These are phyloP conservation scores for Aechmea fasciata DNA, from an alignment of 176 grass and related monocot species.

Conservation along the genomic window DNA sequence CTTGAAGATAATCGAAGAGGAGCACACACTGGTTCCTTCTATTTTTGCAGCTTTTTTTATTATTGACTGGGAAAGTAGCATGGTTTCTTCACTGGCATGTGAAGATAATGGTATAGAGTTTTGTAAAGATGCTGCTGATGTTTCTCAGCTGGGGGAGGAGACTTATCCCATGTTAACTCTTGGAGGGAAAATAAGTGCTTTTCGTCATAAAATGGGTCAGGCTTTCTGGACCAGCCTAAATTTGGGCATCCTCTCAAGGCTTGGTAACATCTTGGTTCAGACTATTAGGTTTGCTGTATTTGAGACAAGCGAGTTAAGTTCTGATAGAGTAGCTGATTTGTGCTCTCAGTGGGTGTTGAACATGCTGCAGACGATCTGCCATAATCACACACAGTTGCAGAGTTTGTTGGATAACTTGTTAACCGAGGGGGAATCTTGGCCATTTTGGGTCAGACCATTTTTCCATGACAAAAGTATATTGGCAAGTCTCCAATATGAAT, in stretches of 20 bases:
- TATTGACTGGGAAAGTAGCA: constrained; percentile 72
- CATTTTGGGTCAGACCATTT: constrained; percentile 57
- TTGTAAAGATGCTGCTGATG: constrained; percentile 16
- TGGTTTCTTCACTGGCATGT: constrained; percentile 26
- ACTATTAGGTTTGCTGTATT: constrained; percentile 70
- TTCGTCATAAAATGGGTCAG: constrained; percentile 38
- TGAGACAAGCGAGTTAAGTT: constrained; percentile 28
- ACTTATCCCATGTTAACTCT: constrained; percentile 12
- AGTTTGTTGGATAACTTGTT: constrained; percentile 53
- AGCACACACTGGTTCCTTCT: constrained; percentile 40
- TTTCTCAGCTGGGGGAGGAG: constrained; percentile 14
- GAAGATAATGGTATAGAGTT: constrained; percentile 27
- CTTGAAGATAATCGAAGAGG: constrained; percentile 36
- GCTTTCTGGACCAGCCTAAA: constrained; percentile 52
- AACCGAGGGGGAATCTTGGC: constrained; percentile 66
- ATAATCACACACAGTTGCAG: constrained; percentile 51
- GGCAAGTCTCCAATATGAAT: constrained; percentile 19
- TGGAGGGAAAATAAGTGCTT: constrained; percentile 47
- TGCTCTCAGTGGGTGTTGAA: constrained; percentile 66
- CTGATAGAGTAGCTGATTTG: constrained; percentile 31
- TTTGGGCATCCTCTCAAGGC: constrained; percentile 37
- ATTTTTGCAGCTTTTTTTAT: constrained; percentile 69
- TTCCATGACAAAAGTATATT: constrained; percentile 25
- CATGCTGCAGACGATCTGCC: constrained; percentile 43
- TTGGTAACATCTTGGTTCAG: constrained; percentile 58